Evolutionary conservation across 2,329 filamentous ascomycete genomes (phyloP).

Genomic region (Talaromyces amestolkiae): DNA sequence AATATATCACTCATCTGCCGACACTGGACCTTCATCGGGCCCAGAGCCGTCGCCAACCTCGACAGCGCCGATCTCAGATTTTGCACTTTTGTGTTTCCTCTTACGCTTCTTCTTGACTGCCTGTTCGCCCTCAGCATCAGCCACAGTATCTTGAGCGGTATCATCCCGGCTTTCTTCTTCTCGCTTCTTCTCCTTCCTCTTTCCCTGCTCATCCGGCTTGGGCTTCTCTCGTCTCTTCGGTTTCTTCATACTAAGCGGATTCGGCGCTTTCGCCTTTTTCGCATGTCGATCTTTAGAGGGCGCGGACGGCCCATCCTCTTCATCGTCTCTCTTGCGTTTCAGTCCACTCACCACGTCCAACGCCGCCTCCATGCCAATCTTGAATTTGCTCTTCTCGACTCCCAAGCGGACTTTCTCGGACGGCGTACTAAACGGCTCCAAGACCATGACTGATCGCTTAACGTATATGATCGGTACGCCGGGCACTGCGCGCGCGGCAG

Average conservation of each 20-base stretch:
- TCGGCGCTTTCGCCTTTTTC: conserved; percentile 46
- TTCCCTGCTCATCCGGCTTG: conserved; percentile 19
- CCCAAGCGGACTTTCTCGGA: conserved; percentile 44
- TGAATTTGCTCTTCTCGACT: conserved; percentile 48
- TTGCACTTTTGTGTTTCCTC: conserved; percentile 35
- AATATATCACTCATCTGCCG: conserved; percentile 8
- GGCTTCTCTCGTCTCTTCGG: conserved; percentile 38
- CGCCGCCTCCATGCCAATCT: conserved; percentile 39
- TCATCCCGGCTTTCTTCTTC: conserved; percentile 18
- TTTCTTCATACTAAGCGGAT: conserved; percentile 50
- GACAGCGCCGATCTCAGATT: conserved; percentile 23
- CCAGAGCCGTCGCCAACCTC: neutral
- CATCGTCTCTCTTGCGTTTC: conserved; percentile 31
- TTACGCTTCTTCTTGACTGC: conserved; percentile 31
- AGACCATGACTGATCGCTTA: conserved; percentile 51
- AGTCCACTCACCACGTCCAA: conserved; percentile 32
- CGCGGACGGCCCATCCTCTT: conserved; percentile 24
- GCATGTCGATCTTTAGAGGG: conserved; percentile 22
- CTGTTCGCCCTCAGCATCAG: conserved; percentile 11
- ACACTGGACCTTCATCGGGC: neutral
- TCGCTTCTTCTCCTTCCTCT: conserved; percentile 23
- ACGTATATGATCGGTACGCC: conserved; percentile 53
- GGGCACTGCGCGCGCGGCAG: conserved; percentile 43
- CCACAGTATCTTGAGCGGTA: conserved; percentile 20
- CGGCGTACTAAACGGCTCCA: conserved; percentile 47